phyloP scores from a whole-genome alignment of 2,329 filamentous ascomycete genomes.

The Calonectria multiphialidica region DNA sequence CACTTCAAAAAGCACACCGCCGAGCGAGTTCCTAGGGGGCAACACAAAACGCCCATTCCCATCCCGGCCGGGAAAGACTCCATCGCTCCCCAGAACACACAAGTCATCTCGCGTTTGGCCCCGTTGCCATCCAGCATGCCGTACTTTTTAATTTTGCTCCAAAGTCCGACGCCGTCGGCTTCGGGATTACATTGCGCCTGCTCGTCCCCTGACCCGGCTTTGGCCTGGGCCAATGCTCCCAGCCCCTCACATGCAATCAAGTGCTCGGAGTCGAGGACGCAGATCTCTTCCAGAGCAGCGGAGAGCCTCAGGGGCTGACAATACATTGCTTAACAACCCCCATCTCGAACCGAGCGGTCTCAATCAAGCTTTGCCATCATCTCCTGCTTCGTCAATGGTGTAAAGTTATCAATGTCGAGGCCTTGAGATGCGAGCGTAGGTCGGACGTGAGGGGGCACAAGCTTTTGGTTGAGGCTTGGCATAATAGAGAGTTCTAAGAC shows the following conservation, averaged over 20 bases:
- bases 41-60: constrained; percentile 44
- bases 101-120: constrained; percentile 42
- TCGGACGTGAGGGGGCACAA: constrained; percentile 88
- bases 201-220: constrained; percentile 44
- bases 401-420: constrained; percentile 94
- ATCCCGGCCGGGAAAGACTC: constrained; percentile 45
- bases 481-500: constrained; percentile 92
- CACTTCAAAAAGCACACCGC: constrained; percentile 43
- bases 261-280: constrained; percentile 45
- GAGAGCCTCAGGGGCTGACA: constrained; percentile 46
- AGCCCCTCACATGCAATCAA: constrained; percentile 44
- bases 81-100: constrained; percentile 46
- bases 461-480: constrained; percentile 85
- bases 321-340: constrained; percentile 49
- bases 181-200: constrained; percentile 46
- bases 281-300: constrained; percentile 46
- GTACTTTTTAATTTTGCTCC: constrained; percentile 29
- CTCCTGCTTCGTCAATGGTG: constrained; percentile 89
- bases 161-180: constrained; percentile 43
- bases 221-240: constrained; percentile 45
- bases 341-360: constrained; percentile 52
- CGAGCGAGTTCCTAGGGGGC: constrained; percentile 42
- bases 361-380: constrained; percentile 99
- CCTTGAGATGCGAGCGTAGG: constrained; percentile 80
- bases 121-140: constrained; percentile 35